These are phyloP conservation scores for Auriscalpium orientale DNA, from an alignment of 768 basidiomycete species.

Conservation along the genomic window DNA sequence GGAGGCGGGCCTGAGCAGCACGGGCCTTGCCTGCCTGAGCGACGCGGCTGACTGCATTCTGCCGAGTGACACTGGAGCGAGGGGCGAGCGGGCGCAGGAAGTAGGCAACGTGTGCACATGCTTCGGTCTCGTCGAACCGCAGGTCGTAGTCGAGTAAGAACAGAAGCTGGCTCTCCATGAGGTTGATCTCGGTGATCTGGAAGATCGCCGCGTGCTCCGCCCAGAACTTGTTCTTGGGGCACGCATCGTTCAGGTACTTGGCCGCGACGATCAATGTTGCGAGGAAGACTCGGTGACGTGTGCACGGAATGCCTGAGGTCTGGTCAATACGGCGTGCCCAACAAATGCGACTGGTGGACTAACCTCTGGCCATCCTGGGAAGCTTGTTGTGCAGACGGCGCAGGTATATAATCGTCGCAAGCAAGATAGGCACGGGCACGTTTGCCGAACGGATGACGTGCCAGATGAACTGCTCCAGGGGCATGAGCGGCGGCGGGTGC, in stretches of 20 bases:
- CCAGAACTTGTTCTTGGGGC: conserved; percentile 95
- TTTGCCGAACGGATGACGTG: conserved; percentile 74
- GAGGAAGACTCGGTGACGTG: conserved; percentile 91
- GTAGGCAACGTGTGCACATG: conserved; percentile 56
- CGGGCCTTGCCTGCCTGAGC: conserved; percentile 46
- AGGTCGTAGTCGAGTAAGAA: conserved; percentile 90
- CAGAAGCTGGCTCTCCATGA: conserved; percentile 97
- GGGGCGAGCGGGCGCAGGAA: conserved; percentile 38
- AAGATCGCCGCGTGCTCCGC: conserved; percentile 68
- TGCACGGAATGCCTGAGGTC: conserved; percentile 67
- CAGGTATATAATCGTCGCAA: conserved; percentile 87
- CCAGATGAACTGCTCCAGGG: conserved; percentile 78
- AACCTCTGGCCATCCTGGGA: conserved; percentile 80
- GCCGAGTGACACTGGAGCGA: conserved; percentile 33
- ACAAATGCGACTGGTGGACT: conserved; percentile 17
- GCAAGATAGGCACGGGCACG: conserved; percentile 85
- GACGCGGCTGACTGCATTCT: conserved; percentile 48
- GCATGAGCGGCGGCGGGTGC: conserved; percentile 39
- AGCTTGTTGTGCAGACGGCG: conserved; percentile 77
- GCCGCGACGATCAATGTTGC: conserved; percentile 92
- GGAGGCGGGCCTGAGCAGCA: conserved; percentile 36
- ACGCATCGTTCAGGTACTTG: conserved; percentile 96
- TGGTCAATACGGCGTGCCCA: neutral
- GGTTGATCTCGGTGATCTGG: conserved; percentile 74
- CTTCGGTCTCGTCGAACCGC: conserved; percentile 80